These are phyloP conservation scores for Condylostoma magnum DNA, from an alignment of 169 alveolate genomes.

Conservation along the genomic window DNA sequence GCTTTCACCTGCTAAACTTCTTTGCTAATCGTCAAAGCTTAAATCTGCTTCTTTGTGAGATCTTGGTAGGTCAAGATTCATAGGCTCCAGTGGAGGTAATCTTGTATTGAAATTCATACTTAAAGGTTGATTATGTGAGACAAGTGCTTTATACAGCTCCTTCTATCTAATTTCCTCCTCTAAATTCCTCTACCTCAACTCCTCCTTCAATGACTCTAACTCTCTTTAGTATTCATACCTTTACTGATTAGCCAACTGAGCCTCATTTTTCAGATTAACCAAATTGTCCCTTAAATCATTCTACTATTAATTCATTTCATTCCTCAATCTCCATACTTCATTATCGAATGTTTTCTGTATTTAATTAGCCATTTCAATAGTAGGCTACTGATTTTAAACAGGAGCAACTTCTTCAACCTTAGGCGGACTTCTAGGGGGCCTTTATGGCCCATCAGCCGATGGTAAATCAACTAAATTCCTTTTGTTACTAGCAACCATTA, in stretches of 20 bases:
- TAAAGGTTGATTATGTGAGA: not conserved
- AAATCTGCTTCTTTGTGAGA: not conserved
- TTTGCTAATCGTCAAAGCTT: not conserved
- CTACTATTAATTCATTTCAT: not conserved
- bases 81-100: not conserved
- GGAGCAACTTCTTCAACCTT: not conserved
- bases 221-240: conserved; percentile 14
- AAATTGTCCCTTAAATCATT: conserved; percentile 1
- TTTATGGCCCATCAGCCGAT: not conserved
- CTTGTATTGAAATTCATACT: not conserved
- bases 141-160: conserved; percentile 12
- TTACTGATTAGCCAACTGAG: not conserved
- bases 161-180: conserved; percentile 28
- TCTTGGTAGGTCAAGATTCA: not conserved
- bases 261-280: conserved; percentile 15
- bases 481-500: not conserved
- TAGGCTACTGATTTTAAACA: not conserved
- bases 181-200: conserved; percentile 3
- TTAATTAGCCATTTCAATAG: not conserved
- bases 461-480: conserved; percentile 26
- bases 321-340: not conserved
- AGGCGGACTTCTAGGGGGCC: conserved; percentile 16
- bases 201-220: conserved; percentile 4
- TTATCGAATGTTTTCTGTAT: not conserved
- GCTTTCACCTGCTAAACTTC: conserved; percentile 19